Percentiles rank a stretch among this genome's conserved stretches.
Conservation (phyloP, 202 grass and related monocot genomes). For the Musa balbisiana region DNA sequence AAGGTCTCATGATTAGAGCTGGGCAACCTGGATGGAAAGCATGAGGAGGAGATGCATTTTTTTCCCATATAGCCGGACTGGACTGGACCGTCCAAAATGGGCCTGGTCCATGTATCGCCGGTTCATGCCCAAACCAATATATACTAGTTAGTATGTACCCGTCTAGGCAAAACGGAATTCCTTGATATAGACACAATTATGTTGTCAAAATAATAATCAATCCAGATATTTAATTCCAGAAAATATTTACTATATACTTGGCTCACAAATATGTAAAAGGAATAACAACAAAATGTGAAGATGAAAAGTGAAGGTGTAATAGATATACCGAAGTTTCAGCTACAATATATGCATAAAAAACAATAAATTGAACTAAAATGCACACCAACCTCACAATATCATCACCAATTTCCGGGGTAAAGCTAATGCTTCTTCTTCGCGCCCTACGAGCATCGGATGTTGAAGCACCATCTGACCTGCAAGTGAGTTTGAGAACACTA, state of each 20-base stretch:
- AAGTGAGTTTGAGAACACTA: constrained; percentile 10
- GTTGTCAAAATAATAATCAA: neutral
- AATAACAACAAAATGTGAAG: neutral
- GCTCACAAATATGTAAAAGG: neutral
- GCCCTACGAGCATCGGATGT: constrained; percentile 72
- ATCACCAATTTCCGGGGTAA: constrained; percentile 97
- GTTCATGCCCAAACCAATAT: too few relatives aligned
- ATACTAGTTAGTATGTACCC: too few relatives aligned
- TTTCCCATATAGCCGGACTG: too few relatives aligned
- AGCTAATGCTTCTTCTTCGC: constrained; percentile 90
- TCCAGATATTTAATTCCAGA: neutral
- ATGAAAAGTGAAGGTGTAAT: neutral
- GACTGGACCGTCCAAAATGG: too few relatives aligned
- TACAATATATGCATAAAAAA: neutral
- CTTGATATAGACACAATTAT: too few relatives aligned
- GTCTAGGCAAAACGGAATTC: too few relatives aligned
- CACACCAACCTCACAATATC: constrained; percentile 77
- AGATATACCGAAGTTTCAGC: neutral
- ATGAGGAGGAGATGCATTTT: too few relatives aligned
- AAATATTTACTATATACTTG: neutral
- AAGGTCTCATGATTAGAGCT: too few relatives aligned
- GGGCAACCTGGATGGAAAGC: too few relatives aligned
- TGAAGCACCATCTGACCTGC: constrained; percentile 77
- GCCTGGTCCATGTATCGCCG: too few relatives aligned
- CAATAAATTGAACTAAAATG: neutral